phyloP scores from a whole-genome alignment of 257 asterid genomes.

The Osmanthus fragrans region DNA sequence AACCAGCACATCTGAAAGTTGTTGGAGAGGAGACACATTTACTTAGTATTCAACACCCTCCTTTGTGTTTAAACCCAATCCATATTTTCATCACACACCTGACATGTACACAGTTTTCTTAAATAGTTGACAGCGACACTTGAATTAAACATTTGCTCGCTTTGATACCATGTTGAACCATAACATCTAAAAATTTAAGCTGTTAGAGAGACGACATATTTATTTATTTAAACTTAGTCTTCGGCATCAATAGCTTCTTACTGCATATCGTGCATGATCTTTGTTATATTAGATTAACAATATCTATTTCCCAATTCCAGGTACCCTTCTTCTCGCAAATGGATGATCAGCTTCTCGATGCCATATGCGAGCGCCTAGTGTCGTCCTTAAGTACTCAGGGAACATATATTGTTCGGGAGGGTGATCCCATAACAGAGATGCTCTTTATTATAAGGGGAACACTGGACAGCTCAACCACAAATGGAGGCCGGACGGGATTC shows the following conservation, averaged over 20 bases:
- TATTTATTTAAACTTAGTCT: neutral
- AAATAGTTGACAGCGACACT: no score
- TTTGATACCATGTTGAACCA: neutral
- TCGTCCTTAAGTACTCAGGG: slow-evolving; percentile 75
- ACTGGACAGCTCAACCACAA: slow-evolving; percentile 81
- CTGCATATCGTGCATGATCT: neutral
- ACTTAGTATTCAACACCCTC: neutral
- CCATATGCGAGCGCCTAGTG: slow-evolving; percentile 81
- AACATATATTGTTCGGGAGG: slow-evolving; percentile 85
- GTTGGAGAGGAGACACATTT: neutral
- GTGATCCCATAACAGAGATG: slow-evolving; percentile 82
- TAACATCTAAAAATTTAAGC: neutral
- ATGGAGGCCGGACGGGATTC: slow-evolving; percentile 82
- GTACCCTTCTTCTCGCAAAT: slow-evolving; percentile 85
- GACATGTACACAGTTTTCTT: neutral
- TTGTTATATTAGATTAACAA: neutral
- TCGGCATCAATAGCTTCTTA: neutral
- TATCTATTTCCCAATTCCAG: slow-evolving; percentile 39
- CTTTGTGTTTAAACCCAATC: no score
- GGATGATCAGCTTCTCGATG: slow-evolving; percentile 82
- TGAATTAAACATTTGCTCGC: no score
- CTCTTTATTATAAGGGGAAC: slow-evolving; percentile 75
- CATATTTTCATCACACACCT: neutral
- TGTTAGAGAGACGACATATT: neutral
- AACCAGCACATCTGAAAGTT: neutral